Evolutionary conservation across 768 basidiomycete species (phyloP).

Genomic region (Mrakia gelida): DNA sequence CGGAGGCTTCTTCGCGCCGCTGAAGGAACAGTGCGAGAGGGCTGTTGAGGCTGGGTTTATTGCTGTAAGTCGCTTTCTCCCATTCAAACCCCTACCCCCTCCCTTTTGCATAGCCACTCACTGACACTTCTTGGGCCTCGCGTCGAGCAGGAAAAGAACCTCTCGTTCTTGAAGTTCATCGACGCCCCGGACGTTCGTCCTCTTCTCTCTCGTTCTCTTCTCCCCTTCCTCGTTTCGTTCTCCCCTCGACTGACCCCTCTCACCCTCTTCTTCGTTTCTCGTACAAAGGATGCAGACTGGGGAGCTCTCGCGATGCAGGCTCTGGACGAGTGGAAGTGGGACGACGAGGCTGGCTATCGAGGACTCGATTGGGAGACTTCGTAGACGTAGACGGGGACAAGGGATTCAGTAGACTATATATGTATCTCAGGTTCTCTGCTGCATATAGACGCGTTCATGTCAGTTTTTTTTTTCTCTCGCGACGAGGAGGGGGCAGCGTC

Average conservation of each 20-base stretch:
- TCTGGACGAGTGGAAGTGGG: constrained; percentile 18
- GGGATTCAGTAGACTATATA: no score
- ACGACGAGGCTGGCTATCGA: constrained; percentile 14
- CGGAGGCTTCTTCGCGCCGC: constrained; percentile 70
- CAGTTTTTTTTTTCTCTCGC: no score
- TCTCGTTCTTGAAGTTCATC: constrained; percentile 11
- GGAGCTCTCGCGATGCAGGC: constrained; percentile 17
- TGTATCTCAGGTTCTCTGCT: no score
- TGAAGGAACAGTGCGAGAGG: constrained; percentile 67
- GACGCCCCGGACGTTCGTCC: neutral
- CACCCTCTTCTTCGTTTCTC: neutral
- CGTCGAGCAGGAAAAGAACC: constrained; percentile 2
- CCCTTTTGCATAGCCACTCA: no score
- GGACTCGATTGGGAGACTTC: constrained; percentile 21
- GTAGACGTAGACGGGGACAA: neutral
- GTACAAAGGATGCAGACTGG: constrained; percentile 25
- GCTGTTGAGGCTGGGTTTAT: constrained; percentile 74
- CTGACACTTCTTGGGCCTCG: no score
- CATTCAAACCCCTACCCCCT: no score
- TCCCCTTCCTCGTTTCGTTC: neutral
- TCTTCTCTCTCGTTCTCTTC: neutral
- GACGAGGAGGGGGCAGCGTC: no score
- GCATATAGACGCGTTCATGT: no score
- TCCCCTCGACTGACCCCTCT: neutral
- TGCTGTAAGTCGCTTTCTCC: constrained; percentile 14